Evolutionary conservation across 2,329 filamentous ascomycete species (phyloP), one percentile per base, ranked within the genome.

Genomic region (Aspergillus sp.): DNA sequence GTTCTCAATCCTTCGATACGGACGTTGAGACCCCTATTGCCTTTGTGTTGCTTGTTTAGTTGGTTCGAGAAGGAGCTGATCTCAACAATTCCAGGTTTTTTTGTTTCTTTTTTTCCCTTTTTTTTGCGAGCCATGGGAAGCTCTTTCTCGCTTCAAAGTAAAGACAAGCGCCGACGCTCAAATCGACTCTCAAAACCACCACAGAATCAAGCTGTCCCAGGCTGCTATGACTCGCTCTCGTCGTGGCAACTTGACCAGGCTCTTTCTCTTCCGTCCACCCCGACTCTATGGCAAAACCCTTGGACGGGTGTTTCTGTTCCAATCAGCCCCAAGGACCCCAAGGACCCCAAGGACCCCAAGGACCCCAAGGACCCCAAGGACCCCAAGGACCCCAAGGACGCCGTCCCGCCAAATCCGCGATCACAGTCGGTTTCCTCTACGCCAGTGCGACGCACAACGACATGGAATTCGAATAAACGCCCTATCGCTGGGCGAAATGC

Each of bases 181-280:
- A 75, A 74, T 51, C 72, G 72, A 55, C 63, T 76, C 37, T 74
- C 73, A 40, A 76, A 76, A 47, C 70, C 73, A 31, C 64, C 68
- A n/a, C 68, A 68, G 12, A 73, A 66, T 45, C 64, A 63, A 44
- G 58, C 65, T 25, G 56, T 51, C 11, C 45, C 64, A 19, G 56
- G 45, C 49, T 50, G 57, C 23, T 40, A 52, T 17, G 59, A 51
- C 27, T 50, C 62, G 21, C 63, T 54, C 48, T 52, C 61, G 19
- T 56, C 66, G n/a, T 55, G 51, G 37, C 56, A 60, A 44, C 43
- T 58, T 33, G 41, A 46, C 19, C 41, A 49, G 2, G 48, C 50
- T 43, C 55, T 62, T n/a, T 54, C 59, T 23, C 41, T 48, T 31
- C 56, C 60, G 8, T 54, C 62, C 3, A 62, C 56, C 35, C 58